Conservation (phyloP, 768 basidiomycete genomes). For the Dendrothele bispora region DNA sequence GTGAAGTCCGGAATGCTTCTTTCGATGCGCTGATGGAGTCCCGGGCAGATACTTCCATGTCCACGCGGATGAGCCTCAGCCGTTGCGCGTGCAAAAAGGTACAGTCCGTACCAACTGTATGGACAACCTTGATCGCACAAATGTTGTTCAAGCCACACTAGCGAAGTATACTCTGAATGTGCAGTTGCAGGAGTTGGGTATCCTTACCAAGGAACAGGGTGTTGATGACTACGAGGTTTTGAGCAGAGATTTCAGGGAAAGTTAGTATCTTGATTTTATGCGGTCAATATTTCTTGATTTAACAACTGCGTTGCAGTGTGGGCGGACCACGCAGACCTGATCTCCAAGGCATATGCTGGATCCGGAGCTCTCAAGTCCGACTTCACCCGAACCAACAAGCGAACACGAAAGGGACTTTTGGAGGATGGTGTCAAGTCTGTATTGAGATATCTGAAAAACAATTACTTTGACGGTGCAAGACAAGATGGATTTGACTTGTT, state of each 20-base stretch:
- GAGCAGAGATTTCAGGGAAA: constrained; percentile 81
- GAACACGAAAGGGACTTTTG: constrained; percentile 75
- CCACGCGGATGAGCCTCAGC: constrained; percentile 44
- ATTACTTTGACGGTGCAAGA: constrained; percentile 92
- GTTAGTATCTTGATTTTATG: constrained; percentile 45
- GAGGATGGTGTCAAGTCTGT: constrained; percentile 87
- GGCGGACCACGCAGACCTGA: constrained; percentile 94
- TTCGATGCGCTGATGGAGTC: neutral
- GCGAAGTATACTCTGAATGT: constrained; percentile 82
- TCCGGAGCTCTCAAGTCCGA: constrained; percentile 96
- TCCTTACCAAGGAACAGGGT: constrained; percentile 67
- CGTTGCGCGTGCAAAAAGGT: constrained; percentile 66
- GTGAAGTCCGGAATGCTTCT: constrained; percentile 17
- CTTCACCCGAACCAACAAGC: constrained; percentile 90
- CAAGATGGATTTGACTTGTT: constrained; percentile 97
- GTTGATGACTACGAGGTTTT: constrained; percentile 83
- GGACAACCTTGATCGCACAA: constrained; percentile 96
- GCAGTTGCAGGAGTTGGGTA: constrained; percentile 73
- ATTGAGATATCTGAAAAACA: constrained; percentile 91
- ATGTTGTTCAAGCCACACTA: constrained; percentile 91
- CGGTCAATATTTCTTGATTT: neutral
- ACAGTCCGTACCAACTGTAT: constrained; percentile 94
- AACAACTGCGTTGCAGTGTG: constrained; percentile 63
- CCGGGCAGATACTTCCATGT: constrained; percentile 73
- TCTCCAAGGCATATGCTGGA: constrained; percentile 90